These are phyloP conservation scores for Arxiozyma telluris DNA, from an alignment of 1,139 yeast species.

Conservation along the genomic window DNA sequence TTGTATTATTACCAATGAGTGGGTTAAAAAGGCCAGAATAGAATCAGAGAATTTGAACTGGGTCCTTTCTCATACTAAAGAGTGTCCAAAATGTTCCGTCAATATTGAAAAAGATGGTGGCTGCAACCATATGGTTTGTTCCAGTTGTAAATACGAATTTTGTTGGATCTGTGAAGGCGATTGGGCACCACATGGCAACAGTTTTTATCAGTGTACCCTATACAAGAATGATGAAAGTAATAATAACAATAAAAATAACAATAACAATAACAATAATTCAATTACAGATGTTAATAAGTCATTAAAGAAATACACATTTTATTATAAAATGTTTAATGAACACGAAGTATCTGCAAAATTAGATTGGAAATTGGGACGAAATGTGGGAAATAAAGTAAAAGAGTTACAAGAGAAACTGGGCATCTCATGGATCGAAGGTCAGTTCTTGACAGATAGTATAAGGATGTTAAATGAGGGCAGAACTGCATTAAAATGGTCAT, in stretches of 20 bases:
- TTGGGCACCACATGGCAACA: constrained; percentile 67
- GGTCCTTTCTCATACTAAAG: constrained; percentile 82
- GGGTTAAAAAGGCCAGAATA: constrained; percentile 77
- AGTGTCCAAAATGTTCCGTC: constrained; percentile 53
- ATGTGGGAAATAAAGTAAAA: constrained; percentile 57
- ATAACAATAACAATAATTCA: constrained; percentile 20
- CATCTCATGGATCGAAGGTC: constrained; percentile 85
- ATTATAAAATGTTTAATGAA: constrained; percentile 63
- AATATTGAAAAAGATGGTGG: constrained; percentile 82
- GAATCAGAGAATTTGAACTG: constrained; percentile 87
- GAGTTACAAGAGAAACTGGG: constrained; percentile 54
- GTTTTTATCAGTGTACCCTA: constrained; percentile 52
- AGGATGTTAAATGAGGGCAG: constrained; percentile 59
- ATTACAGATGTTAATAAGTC: constrained; percentile 35
- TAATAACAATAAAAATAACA: background rate
- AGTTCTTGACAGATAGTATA: constrained; percentile 69
- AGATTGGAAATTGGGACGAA: constrained; percentile 54
- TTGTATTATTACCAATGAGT: constrained; percentile 56
- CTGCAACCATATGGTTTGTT: constrained; percentile 91
- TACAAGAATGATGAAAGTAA: constrained; percentile 42
- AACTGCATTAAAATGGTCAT: constrained; percentile 82
- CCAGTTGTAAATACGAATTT: constrained; percentile 66
- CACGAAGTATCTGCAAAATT: constrained; percentile 74
- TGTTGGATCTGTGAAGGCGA: constrained; percentile 87
- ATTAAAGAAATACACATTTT: constrained; percentile 65